Conservation (phyloP, 2,329 filamentous ascomycete genomes). For the Ophiocordyceps camponoti-leonardi region DNA sequence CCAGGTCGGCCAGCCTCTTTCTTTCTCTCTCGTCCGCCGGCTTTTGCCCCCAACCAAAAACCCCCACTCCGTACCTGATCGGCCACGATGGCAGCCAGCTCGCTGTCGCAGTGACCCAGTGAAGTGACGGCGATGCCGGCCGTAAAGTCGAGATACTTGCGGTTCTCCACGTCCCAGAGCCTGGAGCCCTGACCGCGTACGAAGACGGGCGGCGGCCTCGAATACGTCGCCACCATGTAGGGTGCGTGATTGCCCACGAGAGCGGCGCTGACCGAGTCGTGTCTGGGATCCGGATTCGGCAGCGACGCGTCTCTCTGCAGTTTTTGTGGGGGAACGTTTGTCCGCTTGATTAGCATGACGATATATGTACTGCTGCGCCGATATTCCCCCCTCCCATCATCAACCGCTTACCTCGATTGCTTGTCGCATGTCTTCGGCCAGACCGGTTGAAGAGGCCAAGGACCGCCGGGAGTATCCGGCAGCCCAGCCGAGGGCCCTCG, state of each 20-base stretch:
- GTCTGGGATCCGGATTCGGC: conserved; percentile 54
- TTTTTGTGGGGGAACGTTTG: too few species aligned
- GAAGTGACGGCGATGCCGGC: conserved; percentile 91
- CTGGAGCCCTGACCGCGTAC: conserved; percentile 74
- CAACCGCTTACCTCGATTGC: conserved; percentile 18
- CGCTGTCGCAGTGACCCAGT: conserved; percentile 76
- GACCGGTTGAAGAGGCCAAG: conserved; percentile 16
- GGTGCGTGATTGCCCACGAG: conserved; percentile 61
- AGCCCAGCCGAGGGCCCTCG: conserved; percentile 9
- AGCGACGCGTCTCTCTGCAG: conserved; percentile 16
- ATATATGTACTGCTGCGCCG: neutral
- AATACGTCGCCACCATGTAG: conserved; percentile 93
- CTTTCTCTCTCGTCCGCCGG: too few species aligned
- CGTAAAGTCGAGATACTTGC: conserved; percentile 85
- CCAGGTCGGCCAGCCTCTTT: neutral
- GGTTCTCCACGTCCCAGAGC: conserved; percentile 78
- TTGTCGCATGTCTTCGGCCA: conserved; percentile 15
- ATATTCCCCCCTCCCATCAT: neutral
- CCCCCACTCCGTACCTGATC: conserved; percentile 45
- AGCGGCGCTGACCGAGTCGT: conserved; percentile 57
- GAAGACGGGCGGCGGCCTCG: conserved; percentile 79
- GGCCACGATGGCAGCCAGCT: conserved; percentile 55
- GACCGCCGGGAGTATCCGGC: conserved; percentile 10
- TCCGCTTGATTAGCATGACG: too few species aligned
- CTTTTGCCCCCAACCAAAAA: neutral